Evolutionary conservation across 1,139 yeast species (phyloP).

Genomic region (Geotrichum klebahnii): DNA sequence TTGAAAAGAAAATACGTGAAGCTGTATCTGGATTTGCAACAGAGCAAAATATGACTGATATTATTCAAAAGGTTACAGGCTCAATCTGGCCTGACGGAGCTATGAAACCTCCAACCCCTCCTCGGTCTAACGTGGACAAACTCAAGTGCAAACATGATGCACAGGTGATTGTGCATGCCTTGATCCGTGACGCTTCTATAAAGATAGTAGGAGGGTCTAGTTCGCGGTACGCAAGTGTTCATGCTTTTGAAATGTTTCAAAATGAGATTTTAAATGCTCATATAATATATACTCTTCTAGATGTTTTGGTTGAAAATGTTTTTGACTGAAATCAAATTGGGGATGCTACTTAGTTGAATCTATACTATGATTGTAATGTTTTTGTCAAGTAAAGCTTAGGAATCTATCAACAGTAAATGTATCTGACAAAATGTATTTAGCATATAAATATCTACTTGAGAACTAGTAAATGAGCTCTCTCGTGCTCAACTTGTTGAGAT

Average conservation of each 20-base stretch:
- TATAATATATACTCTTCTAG: constrained; percentile 55
- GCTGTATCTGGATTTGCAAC: constrained; percentile 38
- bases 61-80: constrained; percentile 45
- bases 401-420: too few species aligned
- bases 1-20: constrained; percentile 65
- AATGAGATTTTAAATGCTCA: constrained; percentile 68
- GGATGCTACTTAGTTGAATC: too few species aligned
- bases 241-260: constrained; percentile 65
- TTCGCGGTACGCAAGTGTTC: constrained; percentile 58
- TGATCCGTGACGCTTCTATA: constrained; percentile 64
- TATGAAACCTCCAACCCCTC: constrained; percentile 26
- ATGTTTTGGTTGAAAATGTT: constrained; percentile 45
- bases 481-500: constrained; percentile 51
- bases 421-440: too few species aligned
- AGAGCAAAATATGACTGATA: constrained; percentile 50
- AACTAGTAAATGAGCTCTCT: constrained; percentile 22
- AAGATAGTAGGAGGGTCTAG: constrained; percentile 68
- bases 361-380: too few species aligned
- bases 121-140: constrained; percentile 53
- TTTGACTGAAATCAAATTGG: too few species aligned
- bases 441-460: too few species aligned
- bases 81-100: constrained; percentile 64
- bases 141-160: constrained; percentile 57
- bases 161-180: constrained; percentile 49
- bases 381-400: too few species aligned